Base-by-base conservation (phyloP, 768 basidiomycete genomes). In the Lactarius vividus region DNA sequence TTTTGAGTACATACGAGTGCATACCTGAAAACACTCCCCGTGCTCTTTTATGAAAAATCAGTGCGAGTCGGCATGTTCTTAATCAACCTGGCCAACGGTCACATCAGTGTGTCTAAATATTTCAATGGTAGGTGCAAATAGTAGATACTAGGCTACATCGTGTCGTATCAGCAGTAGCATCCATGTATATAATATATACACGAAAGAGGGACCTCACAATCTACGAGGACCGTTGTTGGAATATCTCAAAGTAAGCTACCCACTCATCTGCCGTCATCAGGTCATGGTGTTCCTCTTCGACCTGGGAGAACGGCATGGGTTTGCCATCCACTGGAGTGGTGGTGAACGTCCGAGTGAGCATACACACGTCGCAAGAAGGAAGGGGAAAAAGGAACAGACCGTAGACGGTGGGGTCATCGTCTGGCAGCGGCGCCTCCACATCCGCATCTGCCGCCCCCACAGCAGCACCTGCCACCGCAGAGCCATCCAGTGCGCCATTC, bases 261-360 rank as follows among this genome's bases (percentile, higher is more conserved):
- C 96, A 96, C 76, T 97, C 95, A 63, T 96, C 95, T 2, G 92
- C 88, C 4, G 92, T 92, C 95, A 97, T 97, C 71, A 88, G 73
- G 56, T 94, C 95, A 72, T 94, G 89, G 73, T 96, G 89, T 70
- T 94, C 96, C 71, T 97, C 95, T 3, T 92, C 96, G 52, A 98
- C 85, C 68, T 88, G 81, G 4, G 88, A 91, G 71, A 91, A 89
- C 8, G 85, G 82, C 71, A 91, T 86, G 23, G 85, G 81, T 46
- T 81, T 77, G 16, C 94, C 94, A 66, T 88, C 88, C 29, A 98
- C 94, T 92, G 68, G 49, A 49, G 53, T 9, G n/a, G n/a, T 37
- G 11, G 35, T 37, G 35, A 11, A 11, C 4, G 59, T 62, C 64
- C 52, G 28, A 10, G 63, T 68, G 8, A 70, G 63, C 31, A 8